Evolutionary conservation across 345 rosid genomes (phyloP), one percentile per base, ranked within the genome.

Genomic region (Mallotus nudiflorus): DNA sequence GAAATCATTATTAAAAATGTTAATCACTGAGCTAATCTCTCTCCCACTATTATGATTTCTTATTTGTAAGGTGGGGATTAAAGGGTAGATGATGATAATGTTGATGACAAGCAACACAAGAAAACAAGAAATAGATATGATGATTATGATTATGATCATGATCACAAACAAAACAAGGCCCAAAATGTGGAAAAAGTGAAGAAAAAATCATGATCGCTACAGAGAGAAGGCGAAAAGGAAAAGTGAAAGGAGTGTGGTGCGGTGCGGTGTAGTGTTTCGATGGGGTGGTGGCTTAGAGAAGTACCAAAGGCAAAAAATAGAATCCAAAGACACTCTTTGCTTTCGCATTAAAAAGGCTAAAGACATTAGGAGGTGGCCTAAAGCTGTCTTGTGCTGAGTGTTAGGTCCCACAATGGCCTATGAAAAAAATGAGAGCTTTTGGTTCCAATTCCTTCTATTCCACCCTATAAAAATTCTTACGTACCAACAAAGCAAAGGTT

Each of bases 401-500:
- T 49, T 25, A 69, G 76, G 73, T 16, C 77, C 80, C 39, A 57
- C 62, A 25, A 53, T 22, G 7, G 22, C 22, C 22, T 5, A 14
- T 33, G 0, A 3, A 14, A 35, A 8, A 14, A 15, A 55, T 52
- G 18, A 61, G 39, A 57, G 66, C 2, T 59, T 35, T 44, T 63
- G 9, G 19, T 44, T 46, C 59, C 51, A 62, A 11, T 61, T 64
- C 61, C 31, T 49, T 61, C 29, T 28, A 53, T 48, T 24, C 64
- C 50, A 12, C 72, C 33, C 12, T 1, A 55, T 18, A 24, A 68
- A n/a, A 70, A 61, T 69, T 66, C 78, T 75, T 66, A 51, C 82
- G 73, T 75, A 40, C 31, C 18, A 44, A 1, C 65, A 66, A 78
- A 78, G 84, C 77, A 75, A 81, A 67, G 74, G 59, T 70, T 35